phyloP scores from a whole-genome alignment of 192 early-diverging fungal genomes.

The Coemansia sp. region DNA sequence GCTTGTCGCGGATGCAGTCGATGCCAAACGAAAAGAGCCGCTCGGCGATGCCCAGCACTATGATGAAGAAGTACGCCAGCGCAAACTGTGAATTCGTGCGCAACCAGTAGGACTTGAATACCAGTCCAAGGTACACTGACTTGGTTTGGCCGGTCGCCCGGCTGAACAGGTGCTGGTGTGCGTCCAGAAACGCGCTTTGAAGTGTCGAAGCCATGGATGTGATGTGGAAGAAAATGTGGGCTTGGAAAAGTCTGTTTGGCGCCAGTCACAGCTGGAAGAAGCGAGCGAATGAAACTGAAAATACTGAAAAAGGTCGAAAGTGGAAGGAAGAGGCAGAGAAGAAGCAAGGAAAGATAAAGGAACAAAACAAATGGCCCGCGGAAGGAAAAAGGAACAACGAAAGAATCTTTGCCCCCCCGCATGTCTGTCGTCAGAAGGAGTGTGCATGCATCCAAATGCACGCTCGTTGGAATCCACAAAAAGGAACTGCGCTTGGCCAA shows the following conservation, averaged over 20 bases:
- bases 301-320: background rate
- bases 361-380: slow-evolving; percentile 9
- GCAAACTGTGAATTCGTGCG: slow-evolving; percentile 31
- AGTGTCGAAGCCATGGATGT: slow-evolving; percentile 4
- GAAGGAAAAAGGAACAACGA: slow-evolving; percentile 15
- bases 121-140: slow-evolving; percentile 35
- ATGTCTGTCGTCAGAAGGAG: background rate
- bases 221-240: background rate
- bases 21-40: slow-evolving; percentile 37
- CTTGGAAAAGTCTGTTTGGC: background rate
- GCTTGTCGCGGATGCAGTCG: slow-evolving; percentile 47
- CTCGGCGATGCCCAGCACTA: slow-evolving; percentile 45
- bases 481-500: background rate
- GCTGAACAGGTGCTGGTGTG: slow-evolving; percentile 21
- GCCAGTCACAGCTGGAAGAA: background rate
- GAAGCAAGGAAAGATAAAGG: slow-evolving; percentile 3
- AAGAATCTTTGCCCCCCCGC: background rate
- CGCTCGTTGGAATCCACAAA: background rate
- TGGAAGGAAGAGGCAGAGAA: slow-evolving; percentile 5
- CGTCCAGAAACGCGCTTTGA: slow-evolving; percentile 21
- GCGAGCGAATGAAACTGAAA: background rate
- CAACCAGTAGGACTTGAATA: slow-evolving; percentile 44
- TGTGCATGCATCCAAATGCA: background rate
- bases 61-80: slow-evolving; percentile 43
- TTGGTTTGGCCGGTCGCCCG: slow-evolving; percentile 4